Percentiles rank a stretch among this genome's conserved stretches.
Conservation (phyloP, 495 filamentous ascomycete species). For the Jackrogersella minutella region DNA sequence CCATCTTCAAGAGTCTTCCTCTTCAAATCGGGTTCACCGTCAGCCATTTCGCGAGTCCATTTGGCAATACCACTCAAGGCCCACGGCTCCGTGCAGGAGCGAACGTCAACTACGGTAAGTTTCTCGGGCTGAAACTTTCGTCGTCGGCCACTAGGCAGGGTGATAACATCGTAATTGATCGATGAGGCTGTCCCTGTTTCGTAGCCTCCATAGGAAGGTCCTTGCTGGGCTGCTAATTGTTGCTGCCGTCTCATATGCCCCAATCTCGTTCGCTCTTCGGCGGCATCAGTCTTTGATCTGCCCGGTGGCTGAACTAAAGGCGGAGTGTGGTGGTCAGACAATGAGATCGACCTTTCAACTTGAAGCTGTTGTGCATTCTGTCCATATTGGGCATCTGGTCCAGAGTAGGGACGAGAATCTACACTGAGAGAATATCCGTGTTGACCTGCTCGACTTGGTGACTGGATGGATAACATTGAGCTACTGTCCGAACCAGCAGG, state of each 20-base stretch:
- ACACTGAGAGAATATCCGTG: conserved; percentile 52
- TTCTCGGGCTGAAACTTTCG: conserved; percentile 90
- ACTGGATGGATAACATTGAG: conserved; percentile 49
- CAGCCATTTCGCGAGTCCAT: conserved; percentile 89
- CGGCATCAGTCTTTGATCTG: conserved; percentile 94
- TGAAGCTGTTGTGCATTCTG: conserved; percentile 52
- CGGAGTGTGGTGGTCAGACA: conserved; percentile 80
- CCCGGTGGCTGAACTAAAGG: conserved; percentile 82
- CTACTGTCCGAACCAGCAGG: conserved; percentile 62
- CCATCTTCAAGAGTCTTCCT: conserved; percentile 83
- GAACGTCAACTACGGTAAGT: conserved; percentile 82
- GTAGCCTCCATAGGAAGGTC: conserved; percentile 57
- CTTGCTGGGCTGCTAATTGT: conserved; percentile 55
- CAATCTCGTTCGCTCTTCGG: conserved; percentile 66
- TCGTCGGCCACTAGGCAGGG: conserved; percentile 71
- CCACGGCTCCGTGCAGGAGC: conserved; percentile 89
- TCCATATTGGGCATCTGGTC: conserved; percentile 47
- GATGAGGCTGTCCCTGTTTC: conserved; percentile 61
- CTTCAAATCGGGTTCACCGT: conserved; percentile 83
- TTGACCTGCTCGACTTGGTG: conserved; percentile 45
- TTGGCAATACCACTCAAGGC: conserved; percentile 84
- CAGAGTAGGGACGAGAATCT: conserved; percentile 48
- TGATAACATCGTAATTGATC: conserved; percentile 71
- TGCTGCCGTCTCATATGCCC: conserved; percentile 66
- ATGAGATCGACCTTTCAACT: conserved; percentile 86